Evolutionary conservation across 2,329 filamentous ascomycete genomes (phyloP).

Genomic region (Cercospora zeae-maydis): DNA sequence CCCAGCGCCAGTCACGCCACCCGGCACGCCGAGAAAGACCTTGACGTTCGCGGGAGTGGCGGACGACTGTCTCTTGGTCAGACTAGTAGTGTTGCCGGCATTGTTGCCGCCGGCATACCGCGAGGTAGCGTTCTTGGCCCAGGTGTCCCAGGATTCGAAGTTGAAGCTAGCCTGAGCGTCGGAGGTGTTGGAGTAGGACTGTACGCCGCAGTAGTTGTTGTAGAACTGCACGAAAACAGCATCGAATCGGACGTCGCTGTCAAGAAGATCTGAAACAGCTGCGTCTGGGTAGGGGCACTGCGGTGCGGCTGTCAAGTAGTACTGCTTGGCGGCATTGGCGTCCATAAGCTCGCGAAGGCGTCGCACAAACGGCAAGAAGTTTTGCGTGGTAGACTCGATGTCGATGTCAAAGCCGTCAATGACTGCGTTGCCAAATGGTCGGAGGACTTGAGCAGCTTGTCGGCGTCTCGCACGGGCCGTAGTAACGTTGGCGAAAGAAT

Average conservation of each 20-base stretch:
- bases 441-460: slow-evolving; percentile 39
- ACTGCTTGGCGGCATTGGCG: slow-evolving; percentile 41
- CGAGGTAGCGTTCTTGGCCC: slow-evolving; percentile 24
- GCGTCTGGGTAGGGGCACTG: slow-evolving; percentile 42
- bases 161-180: slow-evolving; percentile 53
- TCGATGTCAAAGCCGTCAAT: slow-evolving; percentile 77
- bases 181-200: slow-evolving; percentile 33
- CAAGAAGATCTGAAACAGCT: slow-evolving; percentile 30
- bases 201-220: slow-evolving; percentile 47
- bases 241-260: slow-evolving; percentile 62
- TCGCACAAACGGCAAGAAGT: slow-evolving; percentile 55
- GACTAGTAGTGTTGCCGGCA: slow-evolving; percentile 17
- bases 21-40: slow-evolving; percentile 38
- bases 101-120: slow-evolving; percentile 23
- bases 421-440: slow-evolving; percentile 63
- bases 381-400: slow-evolving; percentile 59
- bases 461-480: not conserved
- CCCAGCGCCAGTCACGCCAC: slow-evolving; percentile 36
- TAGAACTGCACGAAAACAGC: slow-evolving; percentile 45
- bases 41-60: slow-evolving; percentile 25
- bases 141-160: slow-evolving; percentile 45
- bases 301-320: slow-evolving; percentile 41
- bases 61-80: slow-evolving; percentile 1
- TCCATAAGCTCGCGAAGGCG: slow-evolving; percentile 34
- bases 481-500: not conserved